Evolutionary conservation across 2,329 filamentous ascomycete genomes (phyloP), one percentile per base, ranked within the genome.

Genomic region (Cladosporium austrohemisphaericum): DNA sequence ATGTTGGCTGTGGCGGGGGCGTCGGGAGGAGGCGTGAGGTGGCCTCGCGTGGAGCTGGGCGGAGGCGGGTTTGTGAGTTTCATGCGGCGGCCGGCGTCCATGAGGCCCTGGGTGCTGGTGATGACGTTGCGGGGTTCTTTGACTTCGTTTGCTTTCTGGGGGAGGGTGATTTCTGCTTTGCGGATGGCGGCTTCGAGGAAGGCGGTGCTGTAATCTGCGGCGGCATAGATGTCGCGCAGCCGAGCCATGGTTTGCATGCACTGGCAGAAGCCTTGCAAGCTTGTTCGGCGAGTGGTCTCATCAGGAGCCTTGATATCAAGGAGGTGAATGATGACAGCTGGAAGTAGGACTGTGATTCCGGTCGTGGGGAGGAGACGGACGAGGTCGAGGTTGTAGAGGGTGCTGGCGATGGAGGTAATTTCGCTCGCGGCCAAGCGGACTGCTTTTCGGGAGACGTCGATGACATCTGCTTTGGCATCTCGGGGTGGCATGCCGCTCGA

Each of bases 191-290:
- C 89, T 65, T 95, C 88, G n/a, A 96, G 77, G 72, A 96, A 96
- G 2, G 88, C 88, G 1, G 88, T 92, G n/a, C 89, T 90, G 61
- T 93, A 95, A 67, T 96, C 91, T n/a, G 92, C 92, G 0, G 91
- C 90, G 0, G 90, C 84, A 62, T 97, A 96, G 23, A 90, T 88
- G 62, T 95, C 89, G 29, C 90, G 83, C 14, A 97, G 77, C 55
- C 85, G 85, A 65, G 90, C 84, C 76, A 96, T 86, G 52, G 95
- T 89, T 38, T 84, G 80, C 88, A 96, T 95, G 71, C 92, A 96
- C 65, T 90, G 85, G 59, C 85, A 86, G 72, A 95, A 95, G 16
- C 89, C 88, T 51, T 84, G 80, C 19, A 90, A 78, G 38, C 88
- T 90, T 33, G 80, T 77, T 52, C 86, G 79, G 14, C 88, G 82